Conservation (phyloP, 768 basidiomycete genomes). For the Rhodosporidiobolus sp. region DNA sequence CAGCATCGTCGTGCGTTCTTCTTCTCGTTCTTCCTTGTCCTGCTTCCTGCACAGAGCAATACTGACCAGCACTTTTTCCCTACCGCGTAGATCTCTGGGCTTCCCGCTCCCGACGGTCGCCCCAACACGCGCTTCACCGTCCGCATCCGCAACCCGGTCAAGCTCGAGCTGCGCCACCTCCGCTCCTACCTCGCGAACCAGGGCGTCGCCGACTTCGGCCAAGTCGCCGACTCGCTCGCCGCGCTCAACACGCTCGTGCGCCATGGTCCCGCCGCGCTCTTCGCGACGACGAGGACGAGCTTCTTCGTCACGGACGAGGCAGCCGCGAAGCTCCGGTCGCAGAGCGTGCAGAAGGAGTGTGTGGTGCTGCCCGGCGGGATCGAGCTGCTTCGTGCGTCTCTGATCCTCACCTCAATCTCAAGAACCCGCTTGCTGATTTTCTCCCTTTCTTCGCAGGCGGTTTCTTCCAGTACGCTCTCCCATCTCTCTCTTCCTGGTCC, state of each 20-base stretch:
- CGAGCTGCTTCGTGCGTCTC: slow-evolving; percentile 7
- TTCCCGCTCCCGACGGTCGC: not conserved
- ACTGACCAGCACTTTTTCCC: not conserved
- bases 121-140: not conserved
- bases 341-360: not conserved
- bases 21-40: not conserved
- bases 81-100: not conserved
- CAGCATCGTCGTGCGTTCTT: not conserved
- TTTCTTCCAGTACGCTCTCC: not conserved
- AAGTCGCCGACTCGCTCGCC: not conserved
- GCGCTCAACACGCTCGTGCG: not conserved
- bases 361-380: not conserved
- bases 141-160: not conserved
- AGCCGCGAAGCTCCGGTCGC: not conserved
- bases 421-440: not conserved
- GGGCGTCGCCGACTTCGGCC: not conserved
- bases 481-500: not conserved
- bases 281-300: not conserved
- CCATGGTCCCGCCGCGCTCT: not conserved
- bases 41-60: not conserved
- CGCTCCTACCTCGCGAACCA: not conserved
- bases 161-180: not conserved
- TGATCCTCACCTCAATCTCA: not conserved
- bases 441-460: not conserved
- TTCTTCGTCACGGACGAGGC: not conserved